These are phyloP conservation scores for Trifolium repens DNA, from an alignment of 306 rosid genomes.

Conservation along the genomic window DNA sequence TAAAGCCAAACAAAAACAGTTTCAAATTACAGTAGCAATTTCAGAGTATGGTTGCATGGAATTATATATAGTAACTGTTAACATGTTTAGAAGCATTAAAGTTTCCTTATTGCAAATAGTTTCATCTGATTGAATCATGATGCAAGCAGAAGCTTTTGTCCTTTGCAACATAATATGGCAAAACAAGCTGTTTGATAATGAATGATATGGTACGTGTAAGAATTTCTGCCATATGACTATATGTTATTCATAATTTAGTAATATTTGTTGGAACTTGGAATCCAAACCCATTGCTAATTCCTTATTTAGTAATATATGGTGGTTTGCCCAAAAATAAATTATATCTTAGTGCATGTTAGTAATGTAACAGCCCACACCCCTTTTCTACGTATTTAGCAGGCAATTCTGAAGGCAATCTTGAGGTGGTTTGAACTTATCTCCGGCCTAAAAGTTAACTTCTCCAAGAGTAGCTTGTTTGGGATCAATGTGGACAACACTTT, in stretches of 20 bases:
- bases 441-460: too few relatives aligned
- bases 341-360: too few relatives aligned
- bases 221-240: background rate
- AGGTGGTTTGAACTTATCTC: too few relatives aligned
- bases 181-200: constrained; percentile 5
- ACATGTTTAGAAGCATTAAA: constrained; percentile 16
- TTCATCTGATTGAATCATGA: constrained; percentile 11
- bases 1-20: constrained; percentile 8
- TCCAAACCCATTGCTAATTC: background rate
- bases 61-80: constrained; percentile 6
- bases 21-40: background rate
- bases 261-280: constrained; percentile 3
- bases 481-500: too few relatives aligned
- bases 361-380: too few relatives aligned
- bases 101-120: background rate
- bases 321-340: too few relatives aligned
- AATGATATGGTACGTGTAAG: background rate
- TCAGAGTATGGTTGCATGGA: constrained; percentile 30
- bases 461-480: too few relatives aligned
- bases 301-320: too few relatives aligned
- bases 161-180: constrained; percentile 13
- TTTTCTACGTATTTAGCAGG: too few relatives aligned
- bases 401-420: too few relatives aligned
- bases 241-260: background rate
- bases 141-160: constrained; percentile 14